Conservation (phyloP, 345 rosid genomes). For the Punica granatum region DNA sequence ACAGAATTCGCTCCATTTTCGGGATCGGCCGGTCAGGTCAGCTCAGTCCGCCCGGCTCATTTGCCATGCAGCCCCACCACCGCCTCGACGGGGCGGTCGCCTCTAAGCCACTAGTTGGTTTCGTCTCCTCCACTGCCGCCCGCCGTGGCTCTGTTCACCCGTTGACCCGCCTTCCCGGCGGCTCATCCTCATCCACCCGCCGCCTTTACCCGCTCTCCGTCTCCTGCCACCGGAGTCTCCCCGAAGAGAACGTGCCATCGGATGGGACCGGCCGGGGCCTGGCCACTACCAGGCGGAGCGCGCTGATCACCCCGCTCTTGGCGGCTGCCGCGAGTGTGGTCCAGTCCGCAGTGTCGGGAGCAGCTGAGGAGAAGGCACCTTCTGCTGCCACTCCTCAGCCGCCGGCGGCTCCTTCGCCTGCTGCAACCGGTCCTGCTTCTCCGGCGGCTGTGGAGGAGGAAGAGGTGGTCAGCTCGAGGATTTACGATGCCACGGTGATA, state of each 20-base stretch:
- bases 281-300: slow-evolving; percentile 27
- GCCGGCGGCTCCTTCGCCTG: neutral
- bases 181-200: neutral
- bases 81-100: neutral
- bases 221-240: slow-evolving; percentile 5
- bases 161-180: slow-evolving; percentile 1
- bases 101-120: slow-evolving; percentile 1
- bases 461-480: slow-evolving; percentile 42
- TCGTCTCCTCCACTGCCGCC: neutral
- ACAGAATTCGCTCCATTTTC: neutral
- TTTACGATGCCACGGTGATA: slow-evolving; percentile 74
- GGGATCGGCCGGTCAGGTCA: neutral
- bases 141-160: neutral
- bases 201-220: slow-evolving; percentile 9
- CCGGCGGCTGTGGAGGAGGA: slow-evolving; percentile 17
- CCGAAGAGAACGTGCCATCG: slow-evolving; percentile 1
- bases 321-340: slow-evolving; percentile 21
- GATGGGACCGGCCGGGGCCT: slow-evolving; percentile 5
- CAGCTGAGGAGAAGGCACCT: slow-evolving; percentile 11
- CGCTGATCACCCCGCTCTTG: slow-evolving; percentile 37
- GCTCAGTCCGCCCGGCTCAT: neutral
- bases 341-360: slow-evolving; percentile 6
- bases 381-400: neutral
- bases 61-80: slow-evolving; percentile 13
- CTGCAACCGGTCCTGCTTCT: slow-evolving; percentile 6